phyloP scores from a whole-genome alignment of 768 basidiomycete genomes.

The Tricholoma sp. region DNA sequence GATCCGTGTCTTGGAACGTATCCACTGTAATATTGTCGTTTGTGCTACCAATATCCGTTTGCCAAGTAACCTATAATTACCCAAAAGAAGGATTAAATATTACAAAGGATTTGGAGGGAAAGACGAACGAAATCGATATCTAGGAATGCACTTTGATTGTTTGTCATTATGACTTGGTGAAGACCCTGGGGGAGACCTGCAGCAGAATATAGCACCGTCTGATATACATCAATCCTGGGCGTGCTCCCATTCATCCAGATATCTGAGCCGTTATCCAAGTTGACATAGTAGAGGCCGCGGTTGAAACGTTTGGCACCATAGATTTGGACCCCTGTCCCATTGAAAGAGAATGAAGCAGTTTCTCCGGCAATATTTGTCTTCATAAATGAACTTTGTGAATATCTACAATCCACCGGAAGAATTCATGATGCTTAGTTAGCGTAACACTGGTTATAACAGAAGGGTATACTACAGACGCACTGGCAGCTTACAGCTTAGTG shows the following conservation, averaged over 20 bases:
- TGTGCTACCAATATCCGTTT: constrained; percentile 21
- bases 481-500: not conserved
- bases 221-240: constrained; percentile 28
- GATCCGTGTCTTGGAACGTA: constrained; percentile 30
- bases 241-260: constrained; percentile 22
- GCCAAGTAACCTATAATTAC: constrained; percentile 28
- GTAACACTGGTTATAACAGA: not conserved
- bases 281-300: constrained; percentile 40
- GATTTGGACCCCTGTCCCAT: constrained; percentile 39
- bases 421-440: not conserved
- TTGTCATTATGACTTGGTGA: constrained; percentile 35
- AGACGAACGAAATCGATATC: constrained; percentile 46
- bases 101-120: not conserved
- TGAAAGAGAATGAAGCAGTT: constrained; percentile 31
- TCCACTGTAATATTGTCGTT: constrained; percentile 19
- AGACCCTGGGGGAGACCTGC: constrained; percentile 24
- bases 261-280: constrained; percentile 31
- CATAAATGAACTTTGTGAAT: constrained; percentile 35
- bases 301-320: constrained; percentile 46
- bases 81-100: not conserved
- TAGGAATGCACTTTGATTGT: constrained; percentile 22
- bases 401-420: constrained; percentile 15
- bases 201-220: constrained; percentile 34
- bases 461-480: constrained; percentile 2
- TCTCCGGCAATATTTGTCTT: constrained; percentile 28